phyloP scores from a whole-genome alignment of 2,329 filamentous ascomycete genomes.

The Colletotrichum brevisporum region DNA sequence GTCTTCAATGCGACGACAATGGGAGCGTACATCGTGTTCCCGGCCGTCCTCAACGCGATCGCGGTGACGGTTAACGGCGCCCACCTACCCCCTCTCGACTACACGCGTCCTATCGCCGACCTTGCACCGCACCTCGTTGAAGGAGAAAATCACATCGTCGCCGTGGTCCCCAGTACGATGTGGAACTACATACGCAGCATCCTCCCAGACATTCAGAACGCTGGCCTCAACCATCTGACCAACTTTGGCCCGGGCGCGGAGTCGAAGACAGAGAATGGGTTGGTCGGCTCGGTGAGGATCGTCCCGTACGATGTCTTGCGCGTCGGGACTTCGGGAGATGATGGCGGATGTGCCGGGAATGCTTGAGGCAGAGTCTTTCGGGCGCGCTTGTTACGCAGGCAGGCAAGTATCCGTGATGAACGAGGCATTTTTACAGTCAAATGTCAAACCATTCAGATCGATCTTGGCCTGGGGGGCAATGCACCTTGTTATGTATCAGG shows the following conservation, averaged over 20 bases:
- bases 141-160: slow-evolving; percentile 24
- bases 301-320: slow-evolving; percentile 12
- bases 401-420: background rate
- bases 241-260: background rate
- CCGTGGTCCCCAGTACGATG: slow-evolving; percentile 27
- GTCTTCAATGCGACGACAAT: background rate
- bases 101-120: background rate
- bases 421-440: background rate
- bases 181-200: slow-evolving; percentile 32
- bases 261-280: slow-evolving; percentile 24
- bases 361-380: background rate
- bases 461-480: background rate
- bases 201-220: background rate
- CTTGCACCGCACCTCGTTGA: slow-evolving; percentile 16
- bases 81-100: background rate
- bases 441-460: background rate
- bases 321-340: background rate
- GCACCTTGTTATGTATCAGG: background rate
- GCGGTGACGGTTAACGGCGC: slow-evolving; percentile 12
- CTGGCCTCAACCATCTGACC: background rate
- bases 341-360: background rate
- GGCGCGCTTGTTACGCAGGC: background rate
- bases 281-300: slow-evolving; percentile 23
- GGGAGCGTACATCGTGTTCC: slow-evolving; percentile 27
- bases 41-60: slow-evolving; percentile 18